These are phyloP conservation scores for Rhodotorula sp. DNA, from an alignment of 1,284 basidiomycete genomes.

Conservation along the genomic window DNA sequence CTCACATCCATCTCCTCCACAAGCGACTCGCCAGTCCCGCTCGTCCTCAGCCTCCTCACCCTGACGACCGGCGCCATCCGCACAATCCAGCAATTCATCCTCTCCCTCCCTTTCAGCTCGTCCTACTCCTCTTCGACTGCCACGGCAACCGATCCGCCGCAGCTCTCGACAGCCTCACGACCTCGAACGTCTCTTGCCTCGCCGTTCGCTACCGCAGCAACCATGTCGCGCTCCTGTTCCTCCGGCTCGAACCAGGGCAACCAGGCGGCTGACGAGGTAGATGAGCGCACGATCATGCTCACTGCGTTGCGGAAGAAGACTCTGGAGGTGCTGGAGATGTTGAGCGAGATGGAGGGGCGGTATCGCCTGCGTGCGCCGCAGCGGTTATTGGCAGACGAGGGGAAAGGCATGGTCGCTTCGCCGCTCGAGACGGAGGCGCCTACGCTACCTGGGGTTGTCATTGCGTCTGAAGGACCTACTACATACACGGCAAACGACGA, in stretches of 20 bases:
- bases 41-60: conserved; percentile 67
- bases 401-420: background rate
- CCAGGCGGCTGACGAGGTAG: background rate
- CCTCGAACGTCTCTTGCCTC: conserved; percentile 9
- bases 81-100: conserved; percentile 72
- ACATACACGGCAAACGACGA: background rate
- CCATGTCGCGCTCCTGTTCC: background rate
- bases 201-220: background rate
- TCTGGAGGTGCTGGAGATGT: conserved; percentile 31
- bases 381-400: background rate
- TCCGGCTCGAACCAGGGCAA: background rate
- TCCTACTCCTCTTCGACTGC: background rate
- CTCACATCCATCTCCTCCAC: conserved; percentile 4
- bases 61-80: conserved; percentile 72
- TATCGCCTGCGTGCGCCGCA: conserved; percentile 16
- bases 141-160: background rate
- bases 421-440: conserved; percentile 43
- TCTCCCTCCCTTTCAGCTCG: conserved; percentile 62
- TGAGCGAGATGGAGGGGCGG: conserved; percentile 30
- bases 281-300: background rate
- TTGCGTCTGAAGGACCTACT: too few relatives aligned
- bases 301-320: conserved; percentile 14
- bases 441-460: background rate
- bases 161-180: conserved; percentile 6
- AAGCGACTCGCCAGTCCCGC: conserved; percentile 44